Conservation (phyloP, 352 stramenopile genomes). For the Peronospora belbahrii region DNA sequence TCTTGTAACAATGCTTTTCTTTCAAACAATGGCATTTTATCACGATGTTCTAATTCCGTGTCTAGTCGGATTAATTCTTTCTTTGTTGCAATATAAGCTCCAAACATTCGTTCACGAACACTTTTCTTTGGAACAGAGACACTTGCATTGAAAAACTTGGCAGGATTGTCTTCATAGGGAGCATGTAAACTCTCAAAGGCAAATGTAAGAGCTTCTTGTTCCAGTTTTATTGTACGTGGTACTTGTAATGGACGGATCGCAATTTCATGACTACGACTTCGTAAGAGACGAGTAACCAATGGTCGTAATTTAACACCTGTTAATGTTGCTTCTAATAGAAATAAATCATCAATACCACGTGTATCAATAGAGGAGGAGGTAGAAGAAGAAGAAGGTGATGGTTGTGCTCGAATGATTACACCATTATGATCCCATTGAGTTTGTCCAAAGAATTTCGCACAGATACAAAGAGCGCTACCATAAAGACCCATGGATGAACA, state of each 20-base stretch:
- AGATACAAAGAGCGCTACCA: slow-evolving; percentile 65
- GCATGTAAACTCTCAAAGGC: slow-evolving; percentile 49
- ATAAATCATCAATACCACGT: too few relatives aligned
- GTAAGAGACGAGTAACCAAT: slow-evolving; percentile 65
- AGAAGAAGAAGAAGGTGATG: too few relatives aligned
- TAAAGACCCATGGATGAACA: slow-evolving; percentile 73
- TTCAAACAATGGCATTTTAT: slow-evolving; percentile 71
- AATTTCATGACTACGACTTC: slow-evolving; percentile 61
- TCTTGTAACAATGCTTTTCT: slow-evolving; percentile 56
- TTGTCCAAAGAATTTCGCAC: slow-evolving; percentile 73
- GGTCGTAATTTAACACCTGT: slow-evolving; percentile 80
- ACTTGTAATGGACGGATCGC: slow-evolving; percentile 71
- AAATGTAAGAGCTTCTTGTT: slow-evolving; percentile 47
- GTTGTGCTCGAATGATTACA: slow-evolving; percentile 58
- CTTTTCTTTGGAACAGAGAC: slow-evolving; percentile 58
- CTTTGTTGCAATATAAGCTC: slow-evolving; percentile 53
- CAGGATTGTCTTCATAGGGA: slow-evolving; percentile 71
- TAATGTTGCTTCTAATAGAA: slow-evolving; percentile 67
- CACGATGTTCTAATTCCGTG: slow-evolving; percentile 50
- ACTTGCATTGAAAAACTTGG: slow-evolving; percentile 71
- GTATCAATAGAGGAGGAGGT: too few relatives aligned
- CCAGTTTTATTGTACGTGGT: slow-evolving; percentile 49
- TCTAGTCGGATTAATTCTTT: slow-evolving; percentile 57
- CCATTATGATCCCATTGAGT: slow-evolving; percentile 86
- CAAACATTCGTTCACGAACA: slow-evolving; percentile 69